Conservation (phyloP, 1,139 yeast species). For the Geotrichum citri-aurantii region DNA sequence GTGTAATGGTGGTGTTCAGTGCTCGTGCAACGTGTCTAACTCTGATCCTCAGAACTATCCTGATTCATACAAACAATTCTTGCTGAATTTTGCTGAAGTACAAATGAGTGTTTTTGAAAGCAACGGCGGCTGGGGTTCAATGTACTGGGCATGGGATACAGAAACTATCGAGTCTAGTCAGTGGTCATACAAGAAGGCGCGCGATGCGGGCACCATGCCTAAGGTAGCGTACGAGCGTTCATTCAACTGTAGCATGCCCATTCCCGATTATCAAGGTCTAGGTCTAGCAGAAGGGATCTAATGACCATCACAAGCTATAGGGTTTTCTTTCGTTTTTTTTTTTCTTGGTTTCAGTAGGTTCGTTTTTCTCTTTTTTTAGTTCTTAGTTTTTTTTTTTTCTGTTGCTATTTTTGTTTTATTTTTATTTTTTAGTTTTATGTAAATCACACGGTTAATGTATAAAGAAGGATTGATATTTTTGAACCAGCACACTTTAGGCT, state of each 20-base stretch:
- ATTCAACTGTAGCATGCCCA: conserved; percentile 26
- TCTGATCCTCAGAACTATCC: conserved; percentile 29
- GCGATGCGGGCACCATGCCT: conserved; percentile 33
- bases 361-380: not conserved
- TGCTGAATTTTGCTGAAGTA: conserved; percentile 33
- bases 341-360: not conserved
- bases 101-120: conserved; percentile 35
- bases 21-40: conserved; percentile 31
- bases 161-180: conserved; percentile 32
- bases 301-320: not conserved
- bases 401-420: not conserved
- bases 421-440: not conserved
- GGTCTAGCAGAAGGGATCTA: conserved; percentile 32
- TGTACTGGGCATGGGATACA: conserved; percentile 38
- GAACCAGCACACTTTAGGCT: too few species aligned
- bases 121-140: conserved; percentile 35
- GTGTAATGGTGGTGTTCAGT: conserved; percentile 29
- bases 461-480: not conserved
- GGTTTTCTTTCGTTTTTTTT: not conserved
- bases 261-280: conserved; percentile 28
- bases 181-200: conserved; percentile 35
- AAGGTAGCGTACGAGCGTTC: conserved; percentile 30
- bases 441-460: not conserved
- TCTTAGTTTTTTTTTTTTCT: not conserved
- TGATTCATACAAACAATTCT: conserved; percentile 28